Conservation (phyloP, 805 yeast genomes). For the Schwanniomyces sp. region DNA sequence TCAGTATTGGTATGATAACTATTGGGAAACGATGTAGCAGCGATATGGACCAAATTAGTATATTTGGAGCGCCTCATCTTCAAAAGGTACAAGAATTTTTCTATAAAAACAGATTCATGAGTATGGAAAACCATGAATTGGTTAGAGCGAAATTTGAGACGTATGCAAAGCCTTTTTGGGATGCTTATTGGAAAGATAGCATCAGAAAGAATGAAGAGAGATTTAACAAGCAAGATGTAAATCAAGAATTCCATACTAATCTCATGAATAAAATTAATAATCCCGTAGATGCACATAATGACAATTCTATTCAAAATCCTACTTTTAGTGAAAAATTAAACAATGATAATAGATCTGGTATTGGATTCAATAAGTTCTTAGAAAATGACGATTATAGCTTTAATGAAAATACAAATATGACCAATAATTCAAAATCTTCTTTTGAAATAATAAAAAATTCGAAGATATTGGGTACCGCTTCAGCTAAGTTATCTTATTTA, state of each 20-base stretch:
- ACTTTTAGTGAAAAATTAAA: neutral
- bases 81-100: conserved; percentile 50
- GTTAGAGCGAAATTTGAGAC: conserved; percentile 30
- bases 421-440: conserved; percentile 23
- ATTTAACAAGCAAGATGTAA: conserved; percentile 37
- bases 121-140: conserved; percentile 22
- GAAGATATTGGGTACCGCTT: conserved; percentile 57
- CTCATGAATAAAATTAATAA: conserved; percentile 5
- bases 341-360: neutral
- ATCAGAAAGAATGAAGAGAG: conserved; percentile 35
- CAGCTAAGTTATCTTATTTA: conserved; percentile 63
- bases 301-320: neutral
- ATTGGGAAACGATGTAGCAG: conserved; percentile 12
- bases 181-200: conserved; percentile 48
- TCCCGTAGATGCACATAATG: conserved; percentile 4
- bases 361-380: neutral
- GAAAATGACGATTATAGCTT: neutral
- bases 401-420: conserved; percentile 8
- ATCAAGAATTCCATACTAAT: conserved; percentile 19
- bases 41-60: conserved; percentile 25
- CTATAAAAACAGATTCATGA: conserved; percentile 50
- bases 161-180: conserved; percentile 51
- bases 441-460: conserved; percentile 28
- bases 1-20: conserved; percentile 42
- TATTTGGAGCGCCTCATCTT: conserved; percentile 63